Evolutionary conservation across 805 yeast species (phyloP), one percentile per base, ranked within the genome.

Genomic region (Saccharomycopsis capsularis): DNA sequence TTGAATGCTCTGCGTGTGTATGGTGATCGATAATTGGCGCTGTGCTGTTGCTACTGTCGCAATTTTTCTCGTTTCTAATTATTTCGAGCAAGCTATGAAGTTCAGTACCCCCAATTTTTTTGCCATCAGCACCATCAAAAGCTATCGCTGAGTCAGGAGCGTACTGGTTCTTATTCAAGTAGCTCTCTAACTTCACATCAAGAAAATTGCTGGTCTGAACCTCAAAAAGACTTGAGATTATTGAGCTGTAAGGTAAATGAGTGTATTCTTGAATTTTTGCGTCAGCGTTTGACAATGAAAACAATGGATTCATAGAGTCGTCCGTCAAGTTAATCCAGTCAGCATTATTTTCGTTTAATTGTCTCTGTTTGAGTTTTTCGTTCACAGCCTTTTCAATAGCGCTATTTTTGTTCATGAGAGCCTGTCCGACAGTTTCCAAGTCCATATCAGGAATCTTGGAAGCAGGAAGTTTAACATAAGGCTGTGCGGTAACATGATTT

Each of bases 401-500:
- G 48, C 75, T 81, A 53, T 87, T 83, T 65, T 88, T 87, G 54
- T 82, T 90, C 42, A 77, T 71, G 44, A 85, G 67, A 21, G 88
- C 80, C 41, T 79, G 75, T 47, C 85, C 85, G 9, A 89, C 90
- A 4, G 95, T 86, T 22, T 85, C 82, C 52, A 91, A 70, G 42
- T 88, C 95, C 74, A 90, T 75, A 64, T 91, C 97, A 15, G 98
- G 97, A 55, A 91, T 85, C 65, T 88, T 86, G 1, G 96, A 85
- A 35, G 93, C 83, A 2, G 96, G 95, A 36, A 88, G 64, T 58
- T 85, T 82, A 57, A 88, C 95, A 67, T 89, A 85, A 22, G 95
- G 89, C 60, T 86, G 91, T 23, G 54, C 46, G 34, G 53, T 53
- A 46, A 49, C 44, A 30, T 27, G 55, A 54, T 52, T 43, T 15